These are phyloP conservation scores for Aspergillus saccharolyticus DNA, from an alignment of 495 filamentous ascomycete species.

Conservation along the genomic window DNA sequence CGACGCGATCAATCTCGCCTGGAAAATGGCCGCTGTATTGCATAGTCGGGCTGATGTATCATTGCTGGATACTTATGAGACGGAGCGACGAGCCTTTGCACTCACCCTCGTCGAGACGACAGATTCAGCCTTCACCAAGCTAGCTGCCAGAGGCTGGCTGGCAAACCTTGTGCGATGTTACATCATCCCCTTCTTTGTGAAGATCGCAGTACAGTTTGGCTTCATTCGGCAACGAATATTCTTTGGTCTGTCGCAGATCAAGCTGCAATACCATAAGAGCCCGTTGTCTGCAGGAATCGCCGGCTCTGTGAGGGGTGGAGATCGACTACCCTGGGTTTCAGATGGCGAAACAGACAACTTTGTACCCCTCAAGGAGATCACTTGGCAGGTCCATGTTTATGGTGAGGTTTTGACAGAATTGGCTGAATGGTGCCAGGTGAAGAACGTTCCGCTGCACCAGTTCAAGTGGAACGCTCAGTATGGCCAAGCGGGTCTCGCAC, in stretches of 20 bases:
- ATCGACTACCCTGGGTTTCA: slow-evolving; percentile 32
- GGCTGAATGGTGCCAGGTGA: slow-evolving; percentile 27
- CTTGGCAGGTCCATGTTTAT: slow-evolving; percentile 37
- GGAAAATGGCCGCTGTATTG: slow-evolving; percentile 48
- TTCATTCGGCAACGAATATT: slow-evolving; percentile 20
- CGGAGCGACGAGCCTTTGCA: slow-evolving; percentile 43
- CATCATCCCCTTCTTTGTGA: slow-evolving; percentile 27
- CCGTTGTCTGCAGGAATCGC: slow-evolving; percentile 11
- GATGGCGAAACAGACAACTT: slow-evolving; percentile 29
- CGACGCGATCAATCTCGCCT: slow-evolving; percentile 55
- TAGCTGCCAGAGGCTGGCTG: slow-evolving; percentile 19
- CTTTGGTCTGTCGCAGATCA: slow-evolving; percentile 26
- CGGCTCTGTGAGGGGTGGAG: slow-evolving; percentile 26
- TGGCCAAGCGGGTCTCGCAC: slow-evolving; percentile 18
- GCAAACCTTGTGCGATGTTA: slow-evolving; percentile 26
- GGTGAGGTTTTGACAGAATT: slow-evolving; percentile 15
- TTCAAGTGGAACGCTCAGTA: slow-evolving; percentile 28
- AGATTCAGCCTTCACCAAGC: slow-evolving; percentile 26
- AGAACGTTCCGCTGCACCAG: slow-evolving; percentile 15
- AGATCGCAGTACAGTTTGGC: slow-evolving; percentile 20
- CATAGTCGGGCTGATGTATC: slow-evolving; percentile 35
- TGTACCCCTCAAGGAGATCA: slow-evolving; percentile 23
- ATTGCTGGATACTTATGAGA: slow-evolving; percentile 48
- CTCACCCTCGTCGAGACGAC: slow-evolving; percentile 27
- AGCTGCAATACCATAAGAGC: slow-evolving; percentile 28